Evolutionary conservation across 75 land plant species (phyloP), one percentile per base, ranked within the genome.

Genomic region (Sequoia sempervirens): DNA sequence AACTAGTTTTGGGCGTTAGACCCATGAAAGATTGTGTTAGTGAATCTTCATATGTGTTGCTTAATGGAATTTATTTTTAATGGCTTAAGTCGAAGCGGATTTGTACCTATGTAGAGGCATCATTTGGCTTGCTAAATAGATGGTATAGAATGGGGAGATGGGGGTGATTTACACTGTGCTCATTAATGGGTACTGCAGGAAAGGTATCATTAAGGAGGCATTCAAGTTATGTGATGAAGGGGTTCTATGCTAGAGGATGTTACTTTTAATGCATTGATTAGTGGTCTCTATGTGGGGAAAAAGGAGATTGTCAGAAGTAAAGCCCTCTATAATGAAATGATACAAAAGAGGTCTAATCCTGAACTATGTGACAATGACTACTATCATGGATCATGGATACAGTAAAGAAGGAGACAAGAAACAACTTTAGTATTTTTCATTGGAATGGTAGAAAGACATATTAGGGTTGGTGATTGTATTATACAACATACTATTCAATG

Each of bases 261-360:
- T 36, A 94, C 97, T n/a, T 95, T 92, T 83, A 95, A 95, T 81
- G 84, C 92, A 26, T 86, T 95, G 40, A 87, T 95, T 87, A 90
- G 91, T 84, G 92, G 93, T 6, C 53, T 91, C 83, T 93, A 94
- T 56, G 91, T 89, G 81, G 87, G n/a, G n/a, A n/a, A n/a, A 83
- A 75, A 92, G 86, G 52, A 91, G 86, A 89, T 75, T 94, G 26
- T 37, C 80, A 40, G 94, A 92, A 37, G 97, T 96, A 32, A 86
- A 94, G 36, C 54, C n/a, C 83, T 92, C 30, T 91, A 85, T 38
- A 40, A 82, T 34, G 96, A 94, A 85, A 95, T 95, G 97, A 46
- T 87, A 34, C n/a, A 85, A 94, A 79, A 95, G 93, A 83, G 93
- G 90, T 14, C 70, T 94, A 7, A 43, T 43, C 76, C 97, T 96